Evolutionary conservation across 2,329 filamentous ascomycete species (phyloP).

Genomic region (Bisporella sp.): DNA sequence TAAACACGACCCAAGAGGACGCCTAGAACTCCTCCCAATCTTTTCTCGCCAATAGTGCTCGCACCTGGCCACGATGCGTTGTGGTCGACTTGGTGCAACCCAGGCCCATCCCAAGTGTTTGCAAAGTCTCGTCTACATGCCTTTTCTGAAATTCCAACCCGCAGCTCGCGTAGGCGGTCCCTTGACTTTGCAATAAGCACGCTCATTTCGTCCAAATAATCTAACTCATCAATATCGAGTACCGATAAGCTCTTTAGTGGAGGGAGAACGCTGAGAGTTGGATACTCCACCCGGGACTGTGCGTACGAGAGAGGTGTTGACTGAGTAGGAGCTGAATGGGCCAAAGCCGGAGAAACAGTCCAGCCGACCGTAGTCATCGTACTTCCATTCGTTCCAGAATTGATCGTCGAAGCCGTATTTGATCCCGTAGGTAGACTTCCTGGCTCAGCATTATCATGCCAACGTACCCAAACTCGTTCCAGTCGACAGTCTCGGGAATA

Average conservation of each 20-base stretch:
- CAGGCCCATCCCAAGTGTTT: conserved; percentile 54
- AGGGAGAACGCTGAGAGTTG: conserved; percentile 72
- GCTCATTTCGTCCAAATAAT: conserved; percentile 78
- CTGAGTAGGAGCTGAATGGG: conserved; percentile 10
- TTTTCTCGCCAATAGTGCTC: conserved; percentile 51
- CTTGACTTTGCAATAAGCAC: conserved; percentile 67
- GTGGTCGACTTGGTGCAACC: conserved; percentile 58
- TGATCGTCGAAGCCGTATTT: conserved; percentile 12
- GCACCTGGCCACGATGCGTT: conserved; percentile 47
- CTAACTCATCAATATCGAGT: conserved; percentile 74
- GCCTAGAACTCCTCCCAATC: conserved; percentile 62
- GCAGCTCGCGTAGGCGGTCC: conserved; percentile 59
- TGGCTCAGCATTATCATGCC: conserved; percentile 61
- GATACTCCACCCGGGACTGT: conserved; percentile 62
- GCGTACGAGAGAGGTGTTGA: conserved; percentile 35
- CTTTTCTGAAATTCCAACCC: conserved; percentile 60
- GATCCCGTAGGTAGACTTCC: conserved; percentile 19
- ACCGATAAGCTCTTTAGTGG: conserved; percentile 69
- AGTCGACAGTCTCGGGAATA: conserved; percentile 55
- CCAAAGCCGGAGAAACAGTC: conserved; percentile 20
- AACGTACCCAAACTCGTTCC: conserved; percentile 71
- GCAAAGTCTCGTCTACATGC: conserved; percentile 44
- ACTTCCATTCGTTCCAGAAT: conserved; percentile 26
- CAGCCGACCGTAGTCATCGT: conserved; percentile 37
- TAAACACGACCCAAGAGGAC: conserved; percentile 61